A percentile compares a stretch with the other conserved stretches of the same genome.
Evolutionary conservation across 768 basidiomycete species (phyloP).

Genomic region (Tylopilus vinaceipallidus): DNA sequence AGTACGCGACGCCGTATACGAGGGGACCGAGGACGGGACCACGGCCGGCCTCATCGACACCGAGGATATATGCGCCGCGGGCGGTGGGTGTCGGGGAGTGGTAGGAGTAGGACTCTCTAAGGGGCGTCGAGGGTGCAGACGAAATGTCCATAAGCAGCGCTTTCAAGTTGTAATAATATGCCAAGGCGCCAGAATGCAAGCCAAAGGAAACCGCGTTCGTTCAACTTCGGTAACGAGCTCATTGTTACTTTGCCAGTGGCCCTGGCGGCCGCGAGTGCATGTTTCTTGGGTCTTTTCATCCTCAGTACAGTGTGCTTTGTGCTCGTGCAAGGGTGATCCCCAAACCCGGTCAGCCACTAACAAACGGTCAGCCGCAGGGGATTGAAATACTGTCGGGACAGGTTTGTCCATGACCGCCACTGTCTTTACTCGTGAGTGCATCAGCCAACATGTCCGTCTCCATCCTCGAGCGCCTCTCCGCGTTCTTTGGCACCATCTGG

Average conservation of each 20-base stretch:
- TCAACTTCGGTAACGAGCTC: no score
- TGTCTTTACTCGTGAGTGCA: no score
- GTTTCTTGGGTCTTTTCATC: no score
- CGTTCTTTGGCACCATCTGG: conserved; percentile 23
- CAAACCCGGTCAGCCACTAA: not conserved
- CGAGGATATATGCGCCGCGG: conserved; percentile 83
- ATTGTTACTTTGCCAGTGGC: no score
- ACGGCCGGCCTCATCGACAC: conserved; percentile 98
- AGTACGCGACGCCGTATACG: conserved; percentile 95
- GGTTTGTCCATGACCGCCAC: no score
- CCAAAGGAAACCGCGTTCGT: no score
- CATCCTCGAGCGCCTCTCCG: conserved; percentile 2
- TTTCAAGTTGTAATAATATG: no score
- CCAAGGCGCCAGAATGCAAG: no score
- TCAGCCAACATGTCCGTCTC: conserved; percentile 14
- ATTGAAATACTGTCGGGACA: conserved; percentile 7
- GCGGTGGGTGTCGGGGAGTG: conserved; percentile 72
- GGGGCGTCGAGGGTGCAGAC: conserved; percentile 57
- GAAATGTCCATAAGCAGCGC: conserved; percentile 40
- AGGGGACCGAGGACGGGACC: conserved; percentile 95
- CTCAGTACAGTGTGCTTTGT: no score
- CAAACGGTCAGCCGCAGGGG: conserved; percentile 6
- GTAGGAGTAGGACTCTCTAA: conserved; percentile 72
- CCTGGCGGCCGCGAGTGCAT: no score
- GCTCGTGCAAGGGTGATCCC: no score